Percentiles rank a stretch among this genome's conserved stretches.
Evolutionary conservation across 768 basidiomycete genomes (phyloP).

Genomic region (Lactarius hengduanensis): DNA sequence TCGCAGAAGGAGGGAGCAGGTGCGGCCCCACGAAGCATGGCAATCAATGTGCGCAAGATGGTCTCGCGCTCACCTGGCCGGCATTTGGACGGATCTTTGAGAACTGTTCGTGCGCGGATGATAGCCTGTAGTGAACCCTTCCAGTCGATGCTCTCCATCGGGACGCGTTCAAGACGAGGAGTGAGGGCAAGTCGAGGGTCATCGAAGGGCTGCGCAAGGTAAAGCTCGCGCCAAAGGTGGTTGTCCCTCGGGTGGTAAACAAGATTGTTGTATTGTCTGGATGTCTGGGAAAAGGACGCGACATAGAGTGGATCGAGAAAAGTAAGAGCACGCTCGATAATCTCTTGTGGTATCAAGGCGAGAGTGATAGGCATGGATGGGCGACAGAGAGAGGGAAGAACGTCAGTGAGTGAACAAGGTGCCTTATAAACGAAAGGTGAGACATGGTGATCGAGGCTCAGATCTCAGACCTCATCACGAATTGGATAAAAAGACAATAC

Average conservation of each 20-base stretch:
- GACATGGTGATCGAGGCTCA: background rate
- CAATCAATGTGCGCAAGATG: slow-evolving; percentile 50
- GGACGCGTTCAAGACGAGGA: slow-evolving; percentile 33
- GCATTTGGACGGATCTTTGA: slow-evolving; percentile 38
- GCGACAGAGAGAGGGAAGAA: background rate
- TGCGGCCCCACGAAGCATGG: slow-evolving; percentile 45
- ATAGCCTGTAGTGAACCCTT: slow-evolving; percentile 51
- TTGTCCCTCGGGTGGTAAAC: slow-evolving; percentile 47
- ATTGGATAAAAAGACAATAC: background rate
- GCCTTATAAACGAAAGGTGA: slow-evolving; percentile 10
- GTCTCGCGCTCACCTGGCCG: slow-evolving; percentile 44
- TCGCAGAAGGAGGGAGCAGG: slow-evolving; percentile 36
- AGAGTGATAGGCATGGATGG: slow-evolving; percentile 5
- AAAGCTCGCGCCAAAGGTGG: slow-evolving; percentile 63
- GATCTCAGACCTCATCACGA: background rate
- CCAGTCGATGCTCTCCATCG: slow-evolving; percentile 42
- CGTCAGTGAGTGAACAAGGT: background rate
- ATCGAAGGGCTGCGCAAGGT: slow-evolving; percentile 61
- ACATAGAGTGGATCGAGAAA: slow-evolving; percentile 62
- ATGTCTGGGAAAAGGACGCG: slow-evolving; percentile 51
- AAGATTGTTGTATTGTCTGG: slow-evolving; percentile 41
- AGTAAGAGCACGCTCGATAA: slow-evolving; percentile 57
- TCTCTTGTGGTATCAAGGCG: slow-evolving; percentile 49
- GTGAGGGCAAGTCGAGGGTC: slow-evolving; percentile 56
- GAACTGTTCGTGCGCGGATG: slow-evolving; percentile 52